Evolutionary conservation across 176 grass and related monocot species (phyloP).

Genomic region (sorghum (Sorghum bicolor)): Sorghum_bicolor_NCBIv3 NC_012879.2:55637501-55638000

Average conservation of each 20-base stretch:
- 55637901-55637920: neutral
- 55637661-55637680: constrained; percentile 23
- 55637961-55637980: constrained; percentile 10
- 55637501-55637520: constrained; percentile 20
- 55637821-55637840: constrained; percentile 26
- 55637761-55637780: constrained; percentile 30
- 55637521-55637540: constrained; percentile 10
- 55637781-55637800: constrained; percentile 10
- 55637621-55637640: neutral
- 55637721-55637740: constrained; percentile 28
- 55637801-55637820: constrained; percentile 31
- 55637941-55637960: constrained; percentile 21
- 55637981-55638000: neutral
- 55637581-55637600: constrained; percentile 34
- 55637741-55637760: constrained; percentile 26
- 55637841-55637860: constrained; percentile 39
- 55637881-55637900: constrained; percentile 52
- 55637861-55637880: constrained; percentile 47
- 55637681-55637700: constrained; percentile 20
- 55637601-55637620: constrained; percentile 31
- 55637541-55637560: neutral
- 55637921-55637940: constrained; percentile 25
- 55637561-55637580: neutral
- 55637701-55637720: constrained; percentile 21
- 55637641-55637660: constrained; percentile 12